These are phyloP conservation scores for Hirschioporus abietinus DNA, from an alignment of 768 basidiomycete species.

Conservation along the genomic window DNA sequence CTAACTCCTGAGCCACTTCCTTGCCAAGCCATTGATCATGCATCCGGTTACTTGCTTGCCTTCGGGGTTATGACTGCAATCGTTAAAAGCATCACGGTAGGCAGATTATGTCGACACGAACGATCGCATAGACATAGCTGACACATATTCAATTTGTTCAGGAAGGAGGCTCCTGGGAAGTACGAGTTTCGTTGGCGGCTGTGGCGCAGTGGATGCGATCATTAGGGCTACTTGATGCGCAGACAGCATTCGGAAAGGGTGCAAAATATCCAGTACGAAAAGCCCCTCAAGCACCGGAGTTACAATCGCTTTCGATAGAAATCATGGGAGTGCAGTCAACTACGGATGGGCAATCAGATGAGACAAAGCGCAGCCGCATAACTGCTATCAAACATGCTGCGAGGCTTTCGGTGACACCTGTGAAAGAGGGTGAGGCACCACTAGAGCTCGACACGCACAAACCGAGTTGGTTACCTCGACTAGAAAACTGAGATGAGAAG, in stretches of 20 bases:
- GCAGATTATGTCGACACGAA: conserved; percentile 8
- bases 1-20: conserved; percentile 36
- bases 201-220: conserved; percentile 55
- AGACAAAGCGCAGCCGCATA: conserved; percentile 24
- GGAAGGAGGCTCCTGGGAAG: conserved; percentile 60
- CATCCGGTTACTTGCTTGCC: conserved; percentile 52
- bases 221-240: conserved; percentile 39
- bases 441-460: conserved; percentile 25
- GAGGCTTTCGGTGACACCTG: conserved; percentile 37
- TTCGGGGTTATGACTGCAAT: conserved; percentile 55
- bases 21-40: conserved; percentile 56
- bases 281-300: conserved; percentile 32
- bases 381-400: conserved; percentile 43
- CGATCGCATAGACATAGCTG: background rate
- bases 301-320: conserved; percentile 25
- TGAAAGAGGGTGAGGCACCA: conserved; percentile 32
- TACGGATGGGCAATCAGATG: conserved; percentile 23
- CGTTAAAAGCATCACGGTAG: conserved; percentile 44
- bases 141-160: conserved; percentile 16
- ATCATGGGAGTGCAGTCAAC: background rate
- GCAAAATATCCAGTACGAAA: conserved; percentile 32
- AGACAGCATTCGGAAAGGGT: conserved; percentile 36
- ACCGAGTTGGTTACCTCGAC: conserved; percentile 25
- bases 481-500: background rate
- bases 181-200: conserved; percentile 52